Evolutionary conservation across 1,139 yeast species (phyloP), one percentile per base, ranked within the genome.

Genomic region (Yamadazyma kanchanaburiensis): DNA sequence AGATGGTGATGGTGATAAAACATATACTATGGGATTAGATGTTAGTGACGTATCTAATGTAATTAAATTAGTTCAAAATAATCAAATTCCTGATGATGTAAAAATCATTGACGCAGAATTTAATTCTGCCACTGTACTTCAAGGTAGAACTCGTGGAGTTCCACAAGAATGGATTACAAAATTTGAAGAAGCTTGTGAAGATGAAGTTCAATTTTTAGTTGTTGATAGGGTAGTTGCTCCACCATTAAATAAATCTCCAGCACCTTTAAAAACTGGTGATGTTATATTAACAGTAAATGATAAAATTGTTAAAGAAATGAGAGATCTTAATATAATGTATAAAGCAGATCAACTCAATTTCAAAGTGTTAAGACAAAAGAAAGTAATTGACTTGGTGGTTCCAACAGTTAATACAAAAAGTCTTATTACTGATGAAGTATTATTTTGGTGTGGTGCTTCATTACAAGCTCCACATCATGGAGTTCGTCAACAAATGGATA

Each of bases 101-200:
- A 63, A 84, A 38, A 80, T 86, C 31, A 67, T 89, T 32, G 95
- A 87, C 48, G 80, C 87, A 24, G 96, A 86, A 47, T 80, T 86
- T 45, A 71, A 74, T 18, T 68, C 89, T 0, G 65, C 83, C 30
- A 73, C 86, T 1, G 68, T 87, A 15, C 71, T 80, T 17, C 83
- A 80, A 46, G 95, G 95, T 3, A 77, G 96, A 55, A 74, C 85
- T 28, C 71, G 87, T 48, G 95, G 95, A 11, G 95, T 88, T 13
- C 74, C 91, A 1, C 91, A 84, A 46, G 77, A 77, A 24, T 86
- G 95, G 94, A 82, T 88, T 39, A 52, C 66, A 21, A 68, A 67
- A 42, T 74, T 85, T 49, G 95, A 85, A 52, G 67, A 72, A 19
- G 66, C 48, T 16, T 57, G 67, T 31, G 65, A 70, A 20, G 86